phyloP scores from a whole-genome alignment of 768 basidiomycete species.

The Leccinum subgranulosum region DNA sequence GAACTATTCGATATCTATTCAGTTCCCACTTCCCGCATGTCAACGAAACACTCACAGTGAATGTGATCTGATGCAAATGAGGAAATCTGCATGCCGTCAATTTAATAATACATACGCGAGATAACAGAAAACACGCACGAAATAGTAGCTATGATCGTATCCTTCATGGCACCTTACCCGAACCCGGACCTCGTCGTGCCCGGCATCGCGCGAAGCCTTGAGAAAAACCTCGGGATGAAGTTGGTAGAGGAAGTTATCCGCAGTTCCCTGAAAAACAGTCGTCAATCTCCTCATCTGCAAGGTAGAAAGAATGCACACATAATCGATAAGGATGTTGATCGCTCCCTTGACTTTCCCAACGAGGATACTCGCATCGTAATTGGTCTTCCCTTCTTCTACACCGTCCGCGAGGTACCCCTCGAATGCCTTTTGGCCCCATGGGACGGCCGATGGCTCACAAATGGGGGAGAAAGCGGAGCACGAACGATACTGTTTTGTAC shows the following conservation, averaged over 20 bases:
- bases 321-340: constrained; percentile 83
- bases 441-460: constrained; percentile 79
- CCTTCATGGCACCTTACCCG: constrained; percentile 75
- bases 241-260: constrained; percentile 83
- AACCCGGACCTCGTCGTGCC: constrained; percentile 73
- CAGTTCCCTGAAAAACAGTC: constrained; percentile 54
- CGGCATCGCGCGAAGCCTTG: constrained; percentile 69
- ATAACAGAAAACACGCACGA: constrained; percentile 43
- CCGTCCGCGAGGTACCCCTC: constrained; percentile 77
- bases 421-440: constrained; percentile 95
- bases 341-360: constrained; percentile 60
- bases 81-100: constrained; percentile 57
- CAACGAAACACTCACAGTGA: constrained; percentile 56
- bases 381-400: constrained; percentile 64
- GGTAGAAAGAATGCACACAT: constrained; percentile 44
- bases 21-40: constrained; percentile 2
- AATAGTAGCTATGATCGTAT: constrained; percentile 90
- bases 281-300: constrained; percentile 1
- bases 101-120: background rate
- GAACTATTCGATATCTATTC: constrained; percentile 48
- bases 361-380: constrained; percentile 85
- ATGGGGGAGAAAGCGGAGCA: constrained; percentile 88
- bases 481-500: constrained; percentile 71
- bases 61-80: constrained; percentile 90
- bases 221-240: constrained; percentile 89